phyloP scores from a whole-genome alignment of 495 filamentous ascomycete species.

The Aspergillus funiculosus region DNA sequence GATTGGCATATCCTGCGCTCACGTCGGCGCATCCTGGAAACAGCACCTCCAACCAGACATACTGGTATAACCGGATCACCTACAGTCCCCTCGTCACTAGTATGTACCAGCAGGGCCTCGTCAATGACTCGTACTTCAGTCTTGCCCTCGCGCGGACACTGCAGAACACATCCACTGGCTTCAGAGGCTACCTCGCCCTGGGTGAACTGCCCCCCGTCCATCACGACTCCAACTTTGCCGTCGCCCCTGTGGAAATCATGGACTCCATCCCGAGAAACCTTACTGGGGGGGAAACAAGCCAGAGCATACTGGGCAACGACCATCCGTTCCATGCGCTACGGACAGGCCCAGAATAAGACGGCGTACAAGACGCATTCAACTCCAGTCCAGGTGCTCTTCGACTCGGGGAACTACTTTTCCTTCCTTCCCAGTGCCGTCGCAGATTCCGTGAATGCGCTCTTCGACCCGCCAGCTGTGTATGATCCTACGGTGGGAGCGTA shows the following conservation, averaged over 20 bases:
- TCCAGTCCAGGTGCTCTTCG: slow-evolving; percentile 51
- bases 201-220: slow-evolving; percentile 24
- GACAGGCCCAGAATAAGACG: slow-evolving; percentile 15
- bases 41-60: slow-evolving; percentile 24
- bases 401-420: slow-evolving; percentile 63
- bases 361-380: background rate
- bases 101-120: slow-evolving; percentile 48
- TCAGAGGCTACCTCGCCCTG: slow-evolving; percentile 26
- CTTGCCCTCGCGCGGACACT: slow-evolving; percentile 27
- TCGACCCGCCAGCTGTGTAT: slow-evolving; percentile 48
- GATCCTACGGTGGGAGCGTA: slow-evolving; percentile 46
- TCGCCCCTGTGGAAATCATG: slow-evolving; percentile 22
- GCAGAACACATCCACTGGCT: slow-evolving; percentile 4
- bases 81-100: slow-evolving; percentile 56
- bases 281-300: slow-evolving; percentile 5
- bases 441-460: slow-evolving; percentile 50
- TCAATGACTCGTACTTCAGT: slow-evolving; percentile 51
- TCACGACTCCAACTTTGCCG: slow-evolving; percentile 13
- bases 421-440: slow-evolving; percentile 55
- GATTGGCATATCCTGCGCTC: slow-evolving; percentile 54
- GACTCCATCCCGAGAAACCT: slow-evolving; percentile 12
- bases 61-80: slow-evolving; percentile 24
- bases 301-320: slow-evolving; percentile 29
- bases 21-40: slow-evolving; percentile 28
- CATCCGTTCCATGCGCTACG: slow-evolving; percentile 17